Evolutionary conservation across 345 rosid species (phyloP), one percentile per base, ranked within the genome.

Genomic region (Camelina laxa): DNA sequence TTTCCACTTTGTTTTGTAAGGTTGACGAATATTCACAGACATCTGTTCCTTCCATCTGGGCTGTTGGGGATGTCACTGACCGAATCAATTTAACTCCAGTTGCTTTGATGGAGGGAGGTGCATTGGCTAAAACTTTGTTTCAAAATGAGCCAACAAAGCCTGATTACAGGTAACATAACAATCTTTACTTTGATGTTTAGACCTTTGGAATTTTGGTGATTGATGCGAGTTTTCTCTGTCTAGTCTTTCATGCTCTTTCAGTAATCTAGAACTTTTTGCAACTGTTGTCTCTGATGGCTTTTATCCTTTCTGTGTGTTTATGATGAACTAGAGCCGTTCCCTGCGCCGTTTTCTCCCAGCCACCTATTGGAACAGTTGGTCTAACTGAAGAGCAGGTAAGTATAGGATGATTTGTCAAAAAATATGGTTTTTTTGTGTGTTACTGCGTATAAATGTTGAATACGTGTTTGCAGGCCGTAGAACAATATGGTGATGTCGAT

Each of bases 61-160:
- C 98, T 39, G 95, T 94, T 60, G 98, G 98, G 76, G 98, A 94
- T 75, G 97, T 91, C 56, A 94, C 98, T 20, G 96, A 90, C 74
- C 81, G 98, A 70, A 69, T 94, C 72, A 94, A 94, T 84, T 80
- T 94, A 91, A 94, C 97, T 80, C 98, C 98, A 56, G 98, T 94
- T 80, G 97, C 98, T 62, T 84, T 94, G 81, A 94, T 94, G 97
- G 98, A 94, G 85, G 98, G 98, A 79, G 93, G 84, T 63, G 98
- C 98, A 54, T 76, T 94, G 78, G 98, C 97, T 64, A 91, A 94
- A 83, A 87, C 97, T 10, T 36, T 94, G 54, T 90, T 91, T 74
- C 81, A 72, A 16, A 85, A 87, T 77, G 87, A 94, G 70, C 96
- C 96, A 72, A 85, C 97, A 33, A 91, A 89, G 83, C 95, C 98